phyloP scores from a whole-genome alignment of 306 rosid genomes.

The Trifolium fragiferum region DNA sequence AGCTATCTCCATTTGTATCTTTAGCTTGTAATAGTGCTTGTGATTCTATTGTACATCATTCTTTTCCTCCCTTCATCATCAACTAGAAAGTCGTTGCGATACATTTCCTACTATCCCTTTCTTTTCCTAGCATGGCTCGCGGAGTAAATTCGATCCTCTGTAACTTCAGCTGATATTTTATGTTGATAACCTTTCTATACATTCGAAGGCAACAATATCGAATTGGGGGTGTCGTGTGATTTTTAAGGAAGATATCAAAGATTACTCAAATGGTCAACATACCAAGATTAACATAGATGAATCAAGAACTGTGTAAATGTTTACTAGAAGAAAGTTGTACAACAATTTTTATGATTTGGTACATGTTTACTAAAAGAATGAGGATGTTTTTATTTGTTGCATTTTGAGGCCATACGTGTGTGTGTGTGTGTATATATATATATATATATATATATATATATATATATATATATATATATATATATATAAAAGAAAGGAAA shows the following conservation, averaged over 20 bases:
- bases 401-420: no score
- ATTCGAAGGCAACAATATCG: not conserved
- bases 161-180: constrained; percentile 13
- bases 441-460: no score
- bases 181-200: not conserved
- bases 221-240: constrained; percentile 26
- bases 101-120: not conserved
- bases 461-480: no score
- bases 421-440: no score
- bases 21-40: not conserved
- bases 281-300: not conserved
- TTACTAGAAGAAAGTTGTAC: no score
- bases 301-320: no score
- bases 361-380: no score
- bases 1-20: no score
- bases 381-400: no score
- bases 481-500: no score
- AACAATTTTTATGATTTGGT: no score
- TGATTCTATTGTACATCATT: no score
- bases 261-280: not conserved
- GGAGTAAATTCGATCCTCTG: not conserved
- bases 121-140: not conserved
- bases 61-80: not conserved
- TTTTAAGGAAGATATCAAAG: constrained; percentile 22
- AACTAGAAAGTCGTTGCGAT: not conserved